Conservation (phyloP, 768 basidiomycete genomes). For the Podaxis pistillaris region DNA sequence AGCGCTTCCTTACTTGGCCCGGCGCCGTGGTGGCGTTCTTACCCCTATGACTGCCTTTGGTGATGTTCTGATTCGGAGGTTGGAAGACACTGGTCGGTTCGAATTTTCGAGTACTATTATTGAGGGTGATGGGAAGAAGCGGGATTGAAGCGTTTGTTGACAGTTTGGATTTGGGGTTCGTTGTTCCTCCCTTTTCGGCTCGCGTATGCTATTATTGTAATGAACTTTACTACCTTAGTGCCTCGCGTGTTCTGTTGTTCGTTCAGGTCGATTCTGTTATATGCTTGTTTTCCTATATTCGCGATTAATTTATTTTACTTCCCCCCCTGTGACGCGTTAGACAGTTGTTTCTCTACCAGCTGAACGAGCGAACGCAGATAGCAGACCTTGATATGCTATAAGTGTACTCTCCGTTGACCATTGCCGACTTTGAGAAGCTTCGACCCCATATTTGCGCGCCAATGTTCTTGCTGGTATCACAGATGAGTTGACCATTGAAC, state of each 20-base stretch:
- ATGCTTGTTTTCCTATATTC: neutral
- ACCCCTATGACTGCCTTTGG: slow-evolving; percentile 86
- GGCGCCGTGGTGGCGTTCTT: slow-evolving; percentile 76
- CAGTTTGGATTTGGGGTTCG: neutral
- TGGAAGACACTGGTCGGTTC: slow-evolving; percentile 58
- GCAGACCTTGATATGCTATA: no score
- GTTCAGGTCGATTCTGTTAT: no score
- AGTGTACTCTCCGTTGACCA: no score
- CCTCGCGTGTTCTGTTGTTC: no score
- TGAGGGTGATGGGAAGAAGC: slow-evolving; percentile 17
- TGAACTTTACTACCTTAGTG: neutral
- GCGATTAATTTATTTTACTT: neutral
- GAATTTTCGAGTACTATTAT: slow-evolving; percentile 54
- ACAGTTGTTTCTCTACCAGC: no score
- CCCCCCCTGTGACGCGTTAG: neutral
- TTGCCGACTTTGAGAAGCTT: no score
- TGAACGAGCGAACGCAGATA: no score
- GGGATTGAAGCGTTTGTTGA: neutral
- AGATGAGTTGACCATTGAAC: no score
- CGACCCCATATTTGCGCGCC: no score
- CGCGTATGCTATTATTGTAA: neutral
- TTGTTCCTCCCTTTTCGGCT: neutral
- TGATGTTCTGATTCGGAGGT: slow-evolving; percentile 64
- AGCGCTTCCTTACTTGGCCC: slow-evolving; percentile 54
- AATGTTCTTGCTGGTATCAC: no score